A percentile compares a stretch with the other conserved stretches of the same genome.
Evolutionary conservation across 2,329 filamentous ascomycete genomes (phyloP).

Genomic region (Leptographium lundbergii): DNA sequence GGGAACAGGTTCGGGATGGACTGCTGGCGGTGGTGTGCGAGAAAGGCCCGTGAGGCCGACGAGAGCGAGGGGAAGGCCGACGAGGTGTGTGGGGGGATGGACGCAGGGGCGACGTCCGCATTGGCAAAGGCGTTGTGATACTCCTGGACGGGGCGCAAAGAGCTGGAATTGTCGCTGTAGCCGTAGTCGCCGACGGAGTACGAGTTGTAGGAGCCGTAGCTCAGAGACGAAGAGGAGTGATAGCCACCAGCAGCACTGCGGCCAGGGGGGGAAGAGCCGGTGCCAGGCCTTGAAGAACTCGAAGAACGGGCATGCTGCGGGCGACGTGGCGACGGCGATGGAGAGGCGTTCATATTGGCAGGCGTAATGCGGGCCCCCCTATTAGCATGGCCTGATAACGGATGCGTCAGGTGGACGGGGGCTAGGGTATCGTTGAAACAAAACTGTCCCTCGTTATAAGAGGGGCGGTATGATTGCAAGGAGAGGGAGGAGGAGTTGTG

Average conservation of each 20-base stretch:
- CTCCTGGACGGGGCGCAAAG: constrained; percentile 16
- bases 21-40: constrained; percentile 21
- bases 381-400: constrained; percentile 25
- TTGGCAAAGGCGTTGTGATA: constrained; percentile 21
- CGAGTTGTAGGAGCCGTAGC: not conserved
- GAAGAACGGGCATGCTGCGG: constrained; percentile 1
- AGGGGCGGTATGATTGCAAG: no score
- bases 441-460: no score
- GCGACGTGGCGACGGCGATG: constrained; percentile 7
- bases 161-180: not conserved
- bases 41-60: constrained; percentile 11
- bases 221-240: not conserved
- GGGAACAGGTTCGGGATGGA: constrained; percentile 24
- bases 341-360: constrained; percentile 4
- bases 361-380: not conserved
- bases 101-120: constrained; percentile 12
- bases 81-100: not conserved
- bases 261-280: not conserved
- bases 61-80: constrained; percentile 8
- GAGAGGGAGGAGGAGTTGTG: no score
- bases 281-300: not conserved
- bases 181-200: not conserved
- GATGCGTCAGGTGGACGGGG: not conserved
- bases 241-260: not conserved
- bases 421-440: not conserved